Percentiles rank a stretch among this genome's conserved stretches.
phyloP scores from a whole-genome alignment of 108 stramenopile species.

The Poteriospumella lacustris region DNA sequence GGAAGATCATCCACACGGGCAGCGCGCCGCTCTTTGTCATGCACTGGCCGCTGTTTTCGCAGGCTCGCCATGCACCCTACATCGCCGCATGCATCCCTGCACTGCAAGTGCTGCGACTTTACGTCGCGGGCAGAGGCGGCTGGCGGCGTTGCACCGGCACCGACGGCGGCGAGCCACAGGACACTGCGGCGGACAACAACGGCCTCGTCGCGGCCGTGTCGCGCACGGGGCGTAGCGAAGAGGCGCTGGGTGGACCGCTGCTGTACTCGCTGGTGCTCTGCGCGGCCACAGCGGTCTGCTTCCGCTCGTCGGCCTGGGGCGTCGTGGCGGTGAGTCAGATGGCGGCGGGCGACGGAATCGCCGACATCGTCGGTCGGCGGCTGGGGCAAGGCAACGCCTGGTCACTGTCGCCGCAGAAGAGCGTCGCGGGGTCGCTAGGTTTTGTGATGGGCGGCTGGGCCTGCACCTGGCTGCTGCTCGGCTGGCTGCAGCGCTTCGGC shows the following conservation, averaged over 20 bases:
- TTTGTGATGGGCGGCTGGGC: constrained; percentile 36
- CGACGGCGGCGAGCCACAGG: not conserved
- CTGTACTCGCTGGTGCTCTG: constrained; percentile 43
- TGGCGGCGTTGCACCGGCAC: not conserved
- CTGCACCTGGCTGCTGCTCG: constrained; percentile 25
- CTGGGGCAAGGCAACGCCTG: constrained; percentile 37
- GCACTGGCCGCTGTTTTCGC: constrained; percentile 51
- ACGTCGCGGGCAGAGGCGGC: constrained; percentile 30
- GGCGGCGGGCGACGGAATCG: constrained; percentile 54
- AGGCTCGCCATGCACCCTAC: constrained; percentile 29
- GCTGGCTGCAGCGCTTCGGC: constrained; percentile 21
- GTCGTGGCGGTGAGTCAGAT: constrained; percentile 43
- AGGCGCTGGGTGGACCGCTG: constrained; percentile 52
- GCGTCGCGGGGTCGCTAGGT: constrained; percentile 34
- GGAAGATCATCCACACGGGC: constrained; percentile 51
- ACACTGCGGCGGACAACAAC: constrained; percentile 6
- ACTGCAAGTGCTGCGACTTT: constrained; percentile 34
- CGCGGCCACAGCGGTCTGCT: constrained; percentile 31
- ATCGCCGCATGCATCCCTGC: constrained; percentile 46
- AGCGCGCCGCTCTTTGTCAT: constrained; percentile 44
- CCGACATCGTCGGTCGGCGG: constrained; percentile 47
- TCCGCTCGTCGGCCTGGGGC: constrained; percentile 38
- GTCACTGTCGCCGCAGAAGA: constrained; percentile 29
- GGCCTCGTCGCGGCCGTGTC: constrained; percentile 32
- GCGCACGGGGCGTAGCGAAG: constrained; percentile 32